Evolutionary conservation across 306 rosid genomes (phyloP), one percentile per base, ranked within the genome.

Genomic region (Quercus suber): DNA sequence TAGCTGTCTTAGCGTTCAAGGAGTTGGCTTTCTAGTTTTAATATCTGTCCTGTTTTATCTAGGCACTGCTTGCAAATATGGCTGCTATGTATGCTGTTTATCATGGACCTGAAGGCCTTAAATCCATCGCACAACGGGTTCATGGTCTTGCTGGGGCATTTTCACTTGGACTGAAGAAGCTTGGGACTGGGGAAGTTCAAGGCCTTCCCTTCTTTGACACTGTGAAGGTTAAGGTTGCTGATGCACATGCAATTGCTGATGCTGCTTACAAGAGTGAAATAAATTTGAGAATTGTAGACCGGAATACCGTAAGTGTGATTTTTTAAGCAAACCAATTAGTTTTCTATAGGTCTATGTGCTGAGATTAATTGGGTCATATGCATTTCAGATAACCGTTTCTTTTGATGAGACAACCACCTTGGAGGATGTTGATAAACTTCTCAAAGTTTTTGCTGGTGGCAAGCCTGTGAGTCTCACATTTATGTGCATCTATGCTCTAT

Each of bases 11-110:
- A 18, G 61, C 52, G 75, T 37, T 19, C 17, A 58, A 21, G 82
- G 73, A 58, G 55, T 76, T 77, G 69, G 81, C 73, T 75, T 75
- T 75, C 80, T 67, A 41, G 68, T 82, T 81, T 55, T 19, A 33
- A 78, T 75, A 53, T 30, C 30, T 21, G 23, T 27, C 23, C 33
- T 81, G 37, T 85, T 79, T 27, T 84, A 15, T 78, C 19, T 75
- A 96, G 99, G 99, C 99, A 18, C 83, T 96, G 72, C 98, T 96
- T 82, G 99, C 99, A 77, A 96, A 96, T 89, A 96, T 96, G 99
- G 94, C 99, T 83, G 98, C 99, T 73, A 91, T 96, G 99, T 96
- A 80, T 79, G 99, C 99, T 27, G 98, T 96, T 63, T 96, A 96
- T 82, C 99, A 96, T 75, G 99, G 99, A 85, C 98, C 99, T 17